Conservation (phyloP, 1,284 basidiomycete genomes). For the Malassezia caprae region DNA sequence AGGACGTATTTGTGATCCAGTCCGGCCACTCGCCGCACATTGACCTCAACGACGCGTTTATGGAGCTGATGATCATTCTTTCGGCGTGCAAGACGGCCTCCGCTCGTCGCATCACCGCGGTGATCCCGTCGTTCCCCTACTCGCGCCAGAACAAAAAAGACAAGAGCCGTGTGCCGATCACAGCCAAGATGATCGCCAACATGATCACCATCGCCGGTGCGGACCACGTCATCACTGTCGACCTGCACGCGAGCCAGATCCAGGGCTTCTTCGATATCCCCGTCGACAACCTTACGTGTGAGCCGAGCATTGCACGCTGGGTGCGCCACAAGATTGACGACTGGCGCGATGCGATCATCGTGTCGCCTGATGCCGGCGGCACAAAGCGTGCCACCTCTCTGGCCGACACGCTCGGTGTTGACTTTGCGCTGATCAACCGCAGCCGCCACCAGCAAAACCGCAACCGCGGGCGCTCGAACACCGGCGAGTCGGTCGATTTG, state of each 20-base stretch:
- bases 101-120: slow-evolving; percentile 89
- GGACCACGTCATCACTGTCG: slow-evolving; percentile 98
- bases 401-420: slow-evolving; percentile 87
- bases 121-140: slow-evolving; percentile 96
- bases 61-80: slow-evolving; percentile 71
- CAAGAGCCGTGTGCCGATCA: slow-evolving; percentile 89
- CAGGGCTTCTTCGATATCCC: slow-evolving; percentile 99
- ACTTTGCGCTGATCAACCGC: slow-evolving; percentile 93
- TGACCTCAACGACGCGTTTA: slow-evolving; percentile 45
- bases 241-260: slow-evolving; percentile 94
- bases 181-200: slow-evolving; percentile 94
- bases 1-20: slow-evolving; percentile 52
- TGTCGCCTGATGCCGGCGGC: slow-evolving; percentile 93
- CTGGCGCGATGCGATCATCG: slow-evolving; percentile 83
- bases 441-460: slow-evolving; percentile 53
- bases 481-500: neutral
- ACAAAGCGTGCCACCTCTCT: slow-evolving; percentile 91
- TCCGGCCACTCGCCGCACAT: slow-evolving; percentile 39
- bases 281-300: slow-evolving; percentile 65
- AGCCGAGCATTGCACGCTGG: slow-evolving; percentile 45
- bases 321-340: slow-evolving; percentile 77
- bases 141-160: slow-evolving; percentile 98
- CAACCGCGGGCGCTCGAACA: slow-evolving; percentile 25
- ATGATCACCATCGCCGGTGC: slow-evolving; percentile 92
- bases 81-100: slow-evolving; percentile 95